Percentiles rank a stretch among this genome's conserved stretches.
Evolutionary conservation across 176 grass and related monocot genomes (phyloP).

Genomic region (Musa acuminata): DNA sequence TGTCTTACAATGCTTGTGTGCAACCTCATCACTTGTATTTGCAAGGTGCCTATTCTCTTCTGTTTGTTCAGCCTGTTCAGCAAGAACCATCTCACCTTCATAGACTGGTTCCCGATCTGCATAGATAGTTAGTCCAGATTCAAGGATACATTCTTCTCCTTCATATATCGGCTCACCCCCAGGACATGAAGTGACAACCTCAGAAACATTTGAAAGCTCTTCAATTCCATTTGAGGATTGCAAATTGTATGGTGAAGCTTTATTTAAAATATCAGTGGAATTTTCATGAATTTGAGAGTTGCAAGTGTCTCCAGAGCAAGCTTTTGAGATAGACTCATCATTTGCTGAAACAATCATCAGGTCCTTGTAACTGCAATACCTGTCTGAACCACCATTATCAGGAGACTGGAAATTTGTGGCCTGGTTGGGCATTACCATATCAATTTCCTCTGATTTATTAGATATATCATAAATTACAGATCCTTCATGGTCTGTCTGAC

Average conservation of each 20-base stretch:
- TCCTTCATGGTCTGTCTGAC: constrained; percentile 20
- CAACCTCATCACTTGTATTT: constrained; percentile 22
- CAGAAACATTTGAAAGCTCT: constrained; percentile 32
- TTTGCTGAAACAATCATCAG: constrained; percentile 21
- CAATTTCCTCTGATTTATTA: constrained; percentile 19
- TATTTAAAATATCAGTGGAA: constrained; percentile 18
- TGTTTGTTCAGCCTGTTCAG: constrained; percentile 51
- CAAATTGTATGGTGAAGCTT: constrained; percentile 9
- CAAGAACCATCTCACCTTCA: constrained; percentile 73
- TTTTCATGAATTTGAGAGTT: constrained; percentile 26
- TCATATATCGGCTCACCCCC: constrained; percentile 77
- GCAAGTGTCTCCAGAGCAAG: constrained; percentile 8
- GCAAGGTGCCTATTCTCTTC: constrained; percentile 12
- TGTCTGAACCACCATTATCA: constrained; percentile 29
- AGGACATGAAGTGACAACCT: constrained; percentile 28
- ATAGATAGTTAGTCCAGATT: constrained; percentile 29
- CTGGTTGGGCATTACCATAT: constrained; percentile 23
- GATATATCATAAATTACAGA: constrained; percentile 21
- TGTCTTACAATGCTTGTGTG: constrained; percentile 62
- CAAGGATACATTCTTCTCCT: constrained; percentile 82
- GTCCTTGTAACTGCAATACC: constrained; percentile 26
- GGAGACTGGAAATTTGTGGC: constrained; percentile 24
- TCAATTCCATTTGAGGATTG: constrained; percentile 22
- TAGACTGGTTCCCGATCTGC: constrained; percentile 68
- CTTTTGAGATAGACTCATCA: constrained; percentile 31